Percentiles rank a stretch among this genome's conserved stretches.
Evolutionary conservation across 495 filamentous ascomycete species (phyloP).

Genomic region (Viridothelium virens): DNA sequence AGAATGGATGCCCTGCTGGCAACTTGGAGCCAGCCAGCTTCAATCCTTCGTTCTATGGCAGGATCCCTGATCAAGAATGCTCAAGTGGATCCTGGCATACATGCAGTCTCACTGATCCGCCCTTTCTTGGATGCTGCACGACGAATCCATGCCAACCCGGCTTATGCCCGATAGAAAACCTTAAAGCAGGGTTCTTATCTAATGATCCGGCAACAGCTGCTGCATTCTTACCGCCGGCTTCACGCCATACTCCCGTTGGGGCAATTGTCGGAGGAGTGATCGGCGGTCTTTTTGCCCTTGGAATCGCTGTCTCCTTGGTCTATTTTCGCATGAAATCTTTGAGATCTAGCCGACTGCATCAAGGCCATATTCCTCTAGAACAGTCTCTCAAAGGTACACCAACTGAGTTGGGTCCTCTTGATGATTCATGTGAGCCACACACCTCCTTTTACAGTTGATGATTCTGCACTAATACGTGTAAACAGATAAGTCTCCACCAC

Average conservation of each 20-base stretch:
- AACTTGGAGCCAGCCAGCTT: slow-evolving; percentile 7
- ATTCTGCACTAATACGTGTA: not conserved
- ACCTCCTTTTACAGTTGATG: not conserved
- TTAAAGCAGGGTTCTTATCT: not conserved
- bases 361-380: not conserved
- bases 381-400: not conserved
- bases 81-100: not conserved
- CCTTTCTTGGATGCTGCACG: slow-evolving; percentile 6
- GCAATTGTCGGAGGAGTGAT: not conserved
- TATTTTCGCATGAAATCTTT: not conserved
- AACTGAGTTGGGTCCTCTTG: not conserved
- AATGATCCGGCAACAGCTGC: not conserved
- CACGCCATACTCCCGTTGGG: not conserved
- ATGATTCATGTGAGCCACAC: not conserved
- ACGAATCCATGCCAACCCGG: not conserved
- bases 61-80: not conserved
- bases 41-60: not conserved
- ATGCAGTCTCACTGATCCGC: not conserved
- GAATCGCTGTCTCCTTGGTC: not conserved
- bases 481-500: not conserved
- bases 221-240: not conserved
- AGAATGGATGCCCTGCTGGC: slow-evolving; percentile 2
- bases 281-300: not conserved
- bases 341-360: not conserved
- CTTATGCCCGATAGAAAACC: not conserved